phyloP scores from a whole-genome alignment of 2,329 filamentous ascomycete species.

The Camptophora hylomeconis region DNA sequence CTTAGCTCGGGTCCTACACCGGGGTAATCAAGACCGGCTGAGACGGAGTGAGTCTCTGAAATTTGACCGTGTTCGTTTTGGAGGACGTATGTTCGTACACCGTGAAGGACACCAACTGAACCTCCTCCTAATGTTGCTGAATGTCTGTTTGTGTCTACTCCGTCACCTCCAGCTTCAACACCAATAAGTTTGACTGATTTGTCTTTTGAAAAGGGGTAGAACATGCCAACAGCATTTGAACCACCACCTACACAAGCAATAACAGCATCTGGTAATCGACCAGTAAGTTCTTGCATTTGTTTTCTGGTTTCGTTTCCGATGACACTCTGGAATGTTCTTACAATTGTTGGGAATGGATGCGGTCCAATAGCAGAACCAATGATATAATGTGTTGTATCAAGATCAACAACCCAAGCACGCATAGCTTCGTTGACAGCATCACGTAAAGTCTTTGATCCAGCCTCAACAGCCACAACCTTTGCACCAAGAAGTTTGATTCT shows the following conservation, averaged over 20 bases:
- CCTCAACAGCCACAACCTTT: conserved; percentile 82
- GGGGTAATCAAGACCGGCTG: conserved; percentile 91
- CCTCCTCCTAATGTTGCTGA: conserved; percentile 79
- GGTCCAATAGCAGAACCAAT: conserved; percentile 96
- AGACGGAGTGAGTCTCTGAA: conserved; percentile 87
- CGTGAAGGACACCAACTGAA: conserved; percentile 84
- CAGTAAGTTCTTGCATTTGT: conserved; percentile 73
- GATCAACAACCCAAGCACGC: conserved; percentile 82
- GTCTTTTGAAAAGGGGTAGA: conserved; percentile 87
- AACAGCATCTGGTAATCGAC: conserved; percentile 87
- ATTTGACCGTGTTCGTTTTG: conserved; percentile 92
- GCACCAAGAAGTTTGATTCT: conserved; percentile 93
- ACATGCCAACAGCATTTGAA: conserved; percentile 94
- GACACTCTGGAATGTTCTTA: conserved; percentile 92
- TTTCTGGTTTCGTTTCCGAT: conserved; percentile 90
- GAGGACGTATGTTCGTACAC: conserved; percentile 88
- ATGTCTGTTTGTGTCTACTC: conserved; percentile 72
- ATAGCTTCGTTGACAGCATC: conserved; percentile 93
- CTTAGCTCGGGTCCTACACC: conserved; percentile 89
- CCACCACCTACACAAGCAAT: conserved; percentile 94
- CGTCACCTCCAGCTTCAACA: conserved; percentile 91
- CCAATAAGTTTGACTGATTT: conserved; percentile 75
- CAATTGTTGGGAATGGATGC: conserved; percentile 94
- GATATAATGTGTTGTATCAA: conserved; percentile 94
- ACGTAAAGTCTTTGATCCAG: conserved; percentile 69